Percentiles rank a stretch among this genome's conserved stretches.
Evolutionary conservation across 306 rosid species (phyloP).

Genomic region (Begonia masoniana): DNA sequence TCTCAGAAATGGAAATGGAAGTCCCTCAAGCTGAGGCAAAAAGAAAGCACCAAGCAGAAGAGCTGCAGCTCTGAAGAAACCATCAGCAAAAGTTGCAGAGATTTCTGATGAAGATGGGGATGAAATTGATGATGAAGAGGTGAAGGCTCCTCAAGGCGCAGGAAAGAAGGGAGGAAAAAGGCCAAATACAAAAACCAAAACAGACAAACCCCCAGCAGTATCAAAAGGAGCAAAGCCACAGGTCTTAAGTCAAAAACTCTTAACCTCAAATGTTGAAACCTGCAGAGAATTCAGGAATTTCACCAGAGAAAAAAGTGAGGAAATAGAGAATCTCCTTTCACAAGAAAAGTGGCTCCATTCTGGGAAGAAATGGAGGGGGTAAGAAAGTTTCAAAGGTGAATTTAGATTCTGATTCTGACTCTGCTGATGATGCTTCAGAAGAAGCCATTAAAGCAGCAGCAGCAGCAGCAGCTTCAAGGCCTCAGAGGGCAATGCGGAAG

Average conservation of each 20-base stretch:
- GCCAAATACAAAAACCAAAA: constrained; percentile 37
- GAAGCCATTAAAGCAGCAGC: constrained; percentile 25
- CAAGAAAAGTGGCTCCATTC: constrained; percentile 64
- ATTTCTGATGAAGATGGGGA: constrained; percentile 7
- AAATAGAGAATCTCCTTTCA: constrained; percentile 84
- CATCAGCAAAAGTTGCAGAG: constrained; percentile 22
- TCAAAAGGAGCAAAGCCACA: constrained; percentile 32
- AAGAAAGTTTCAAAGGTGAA: constrained; percentile 18
- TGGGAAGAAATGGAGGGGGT: constrained; percentile 26
- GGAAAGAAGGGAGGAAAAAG: constrained; percentile 52
- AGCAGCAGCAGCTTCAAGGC: constrained; percentile 31
- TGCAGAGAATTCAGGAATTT: constrained; percentile 31
- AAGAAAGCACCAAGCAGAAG: constrained; percentile 37
- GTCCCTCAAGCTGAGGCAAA: constrained; percentile 20
- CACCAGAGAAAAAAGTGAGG: constrained; percentile 82
- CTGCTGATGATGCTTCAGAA: constrained; percentile 20
- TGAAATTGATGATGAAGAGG: constrained; percentile 9
- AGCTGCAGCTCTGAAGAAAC: constrained; percentile 43
- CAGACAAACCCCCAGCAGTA: constrained; percentile 26
- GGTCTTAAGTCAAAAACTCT: constrained; percentile 44
- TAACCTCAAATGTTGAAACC: constrained; percentile 58
- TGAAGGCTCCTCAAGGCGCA: constrained; percentile 18
- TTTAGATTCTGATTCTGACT: constrained; percentile 31
- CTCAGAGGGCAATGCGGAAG: constrained; percentile 33
- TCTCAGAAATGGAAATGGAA: constrained; percentile 33